Percentiles rank a stretch among this genome's conserved stretches.
phyloP scores from a whole-genome alignment of 2,329 filamentous ascomycete species.

The Trichoderma atrobrunneum region DNA sequence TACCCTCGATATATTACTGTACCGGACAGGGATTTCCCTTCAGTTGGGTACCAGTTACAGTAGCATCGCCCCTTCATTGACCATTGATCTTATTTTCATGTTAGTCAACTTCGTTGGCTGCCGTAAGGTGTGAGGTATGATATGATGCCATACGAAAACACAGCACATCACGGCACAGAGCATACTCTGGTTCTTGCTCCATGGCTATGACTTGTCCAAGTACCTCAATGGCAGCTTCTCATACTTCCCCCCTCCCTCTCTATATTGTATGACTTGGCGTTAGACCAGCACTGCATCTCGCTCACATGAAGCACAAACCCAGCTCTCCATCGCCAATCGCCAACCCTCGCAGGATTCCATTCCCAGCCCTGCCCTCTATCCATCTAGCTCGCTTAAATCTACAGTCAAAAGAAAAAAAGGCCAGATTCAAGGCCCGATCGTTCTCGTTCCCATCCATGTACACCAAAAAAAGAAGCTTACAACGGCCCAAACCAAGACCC shows the following conservation, averaged over 20 bases:
- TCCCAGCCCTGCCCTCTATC: not conserved
- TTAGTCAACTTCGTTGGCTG: not conserved
- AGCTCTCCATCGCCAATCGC: not conserved
- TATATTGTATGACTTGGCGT: not conserved
- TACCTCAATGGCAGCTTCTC: not conserved
- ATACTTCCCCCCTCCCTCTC: not conserved
- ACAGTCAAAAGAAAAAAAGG: not conserved
- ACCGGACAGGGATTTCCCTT: not conserved
- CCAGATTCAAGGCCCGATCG: not conserved
- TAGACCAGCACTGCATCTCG: not conserved
- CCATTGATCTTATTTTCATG: not conserved
- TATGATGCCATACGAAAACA: not conserved
- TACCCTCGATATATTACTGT: slow-evolving; percentile 8
- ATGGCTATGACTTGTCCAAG: not conserved
- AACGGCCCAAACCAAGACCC: not conserved
- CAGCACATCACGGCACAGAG: not conserved
- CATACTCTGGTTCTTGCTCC: not conserved
- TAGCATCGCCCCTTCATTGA: not conserved
- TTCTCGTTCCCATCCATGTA: not conserved
- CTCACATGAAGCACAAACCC: not conserved
- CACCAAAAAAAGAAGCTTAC: not conserved
- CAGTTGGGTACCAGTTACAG: not conserved
- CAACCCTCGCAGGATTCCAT: not conserved
- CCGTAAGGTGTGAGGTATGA: not conserved
- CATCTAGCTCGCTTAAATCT: not conserved